A percentile compares a stretch with the other conserved stretches of the same genome.
Conservation (phyloP, 257 asterid species). For the Solanum pinnatisectum region DNA sequence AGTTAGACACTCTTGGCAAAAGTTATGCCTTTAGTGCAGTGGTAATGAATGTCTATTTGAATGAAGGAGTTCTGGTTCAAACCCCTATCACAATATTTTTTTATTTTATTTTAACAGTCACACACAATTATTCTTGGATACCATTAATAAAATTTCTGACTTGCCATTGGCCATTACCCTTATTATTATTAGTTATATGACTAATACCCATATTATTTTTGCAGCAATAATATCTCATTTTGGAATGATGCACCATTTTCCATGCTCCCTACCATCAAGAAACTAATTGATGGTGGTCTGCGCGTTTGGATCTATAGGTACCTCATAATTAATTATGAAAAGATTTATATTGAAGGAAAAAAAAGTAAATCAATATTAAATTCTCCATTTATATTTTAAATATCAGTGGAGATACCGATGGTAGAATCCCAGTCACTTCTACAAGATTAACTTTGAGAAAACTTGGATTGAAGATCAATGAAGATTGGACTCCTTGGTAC, state of each 20-base stretch:
- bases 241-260: slow-evolving; percentile 50
- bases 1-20: background rate
- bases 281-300: slow-evolving; percentile 37
- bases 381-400: background rate
- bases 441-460: slow-evolving; percentile 50
- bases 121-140: no score
- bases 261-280: slow-evolving; percentile 45
- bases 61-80: no score
- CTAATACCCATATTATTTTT: background rate
- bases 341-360: background rate
- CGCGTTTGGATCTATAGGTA: slow-evolving; percentile 83
- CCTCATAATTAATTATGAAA: background rate
- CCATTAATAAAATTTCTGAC: background rate
- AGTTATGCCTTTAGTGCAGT: background rate
- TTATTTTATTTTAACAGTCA: no score
- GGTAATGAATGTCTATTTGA: no score
- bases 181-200: background rate
- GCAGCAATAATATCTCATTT: slow-evolving; percentile 39
- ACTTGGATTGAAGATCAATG: slow-evolving; percentile 32
- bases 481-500: slow-evolving; percentile 76
- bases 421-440: slow-evolving; percentile 61
- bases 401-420: slow-evolving; percentile 72
- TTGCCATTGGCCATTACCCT: background rate
- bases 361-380: background rate
- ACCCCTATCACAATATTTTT: background rate